Evolutionary conservation across 179 eudicot genomes (phyloP).

Genomic region (Silene noctiflora): DNA sequence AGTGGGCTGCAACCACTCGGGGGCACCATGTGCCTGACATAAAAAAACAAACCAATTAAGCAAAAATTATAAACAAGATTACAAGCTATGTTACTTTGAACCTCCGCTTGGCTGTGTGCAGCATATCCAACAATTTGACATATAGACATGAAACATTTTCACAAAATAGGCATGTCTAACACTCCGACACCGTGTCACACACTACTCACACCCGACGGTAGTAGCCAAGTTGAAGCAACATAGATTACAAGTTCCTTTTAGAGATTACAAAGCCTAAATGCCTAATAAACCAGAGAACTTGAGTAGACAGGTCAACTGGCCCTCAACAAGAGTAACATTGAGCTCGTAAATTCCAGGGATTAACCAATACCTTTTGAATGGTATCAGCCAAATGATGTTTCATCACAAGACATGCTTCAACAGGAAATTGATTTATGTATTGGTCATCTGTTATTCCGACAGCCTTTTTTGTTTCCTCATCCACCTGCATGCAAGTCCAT

Average conservation of each 20-base stretch:
- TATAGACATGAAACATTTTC: neutral
- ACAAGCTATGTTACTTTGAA: neutral
- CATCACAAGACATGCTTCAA: constrained; percentile 97
- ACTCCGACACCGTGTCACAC: neutral
- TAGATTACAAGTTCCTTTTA: neutral
- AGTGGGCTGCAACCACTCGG: constrained; percentile 91
- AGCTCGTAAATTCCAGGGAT: neutral
- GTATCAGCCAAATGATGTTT: constrained; percentile 96
- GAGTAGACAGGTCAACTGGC: neutral
- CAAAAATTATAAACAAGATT: neutral
- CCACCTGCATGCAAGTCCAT: constrained; percentile 95
- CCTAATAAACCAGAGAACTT: neutral
- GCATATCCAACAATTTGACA: neutral
- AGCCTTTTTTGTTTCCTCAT: constrained; percentile 80
- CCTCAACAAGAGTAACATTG: neutral
- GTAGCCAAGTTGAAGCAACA: neutral
- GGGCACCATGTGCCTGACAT: constrained; percentile 75
- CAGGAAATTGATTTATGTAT: constrained; percentile 88
- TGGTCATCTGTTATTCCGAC: constrained; percentile 80
- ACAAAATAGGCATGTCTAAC: neutral
- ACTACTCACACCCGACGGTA: neutral
- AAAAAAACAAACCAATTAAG: constrained; percentile 6
- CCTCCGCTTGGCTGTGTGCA: neutral
- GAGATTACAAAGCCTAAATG: neutral
- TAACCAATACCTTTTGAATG: constrained; percentile 58